phyloP scores from a whole-genome alignment of 495 filamentous ascomycete genomes.

The Acidomyces sp. region DNA sequence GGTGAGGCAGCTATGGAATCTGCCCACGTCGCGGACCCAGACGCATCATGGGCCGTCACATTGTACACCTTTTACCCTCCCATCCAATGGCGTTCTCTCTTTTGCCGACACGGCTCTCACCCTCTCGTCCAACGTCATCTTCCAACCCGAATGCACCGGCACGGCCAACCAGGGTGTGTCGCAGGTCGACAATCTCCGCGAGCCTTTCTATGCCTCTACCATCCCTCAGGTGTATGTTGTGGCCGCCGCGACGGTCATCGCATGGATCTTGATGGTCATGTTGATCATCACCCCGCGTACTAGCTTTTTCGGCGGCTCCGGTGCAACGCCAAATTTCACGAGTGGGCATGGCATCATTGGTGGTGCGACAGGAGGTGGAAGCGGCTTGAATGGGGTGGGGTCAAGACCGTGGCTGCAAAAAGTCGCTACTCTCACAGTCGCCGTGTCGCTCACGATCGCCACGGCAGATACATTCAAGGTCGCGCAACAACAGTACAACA shows the following conservation, averaged over 20 bases:
- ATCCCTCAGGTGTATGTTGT: slow-evolving; percentile 86
- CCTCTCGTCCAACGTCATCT: slow-evolving; percentile 27
- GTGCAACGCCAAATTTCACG: slow-evolving; percentile 23
- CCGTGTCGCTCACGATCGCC: slow-evolving; percentile 83
- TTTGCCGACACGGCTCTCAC: slow-evolving; percentile 26
- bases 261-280: slow-evolving; percentile 88
- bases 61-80: slow-evolving; percentile 32
- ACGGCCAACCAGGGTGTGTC: slow-evolving; percentile 12
- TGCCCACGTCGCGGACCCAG: background rate
- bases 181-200: slow-evolving; percentile 44
- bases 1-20: slow-evolving; percentile 16
- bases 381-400: slow-evolving; percentile 72
- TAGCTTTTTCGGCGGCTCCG: slow-evolving; percentile 68
- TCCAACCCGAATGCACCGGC: slow-evolving; percentile 30
- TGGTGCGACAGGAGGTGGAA: slow-evolving; percentile 48
- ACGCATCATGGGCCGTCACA: slow-evolving; percentile 9
- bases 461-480: slow-evolving; percentile 77
- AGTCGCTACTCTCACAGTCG: slow-evolving; percentile 78
- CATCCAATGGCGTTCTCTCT: slow-evolving; percentile 25
- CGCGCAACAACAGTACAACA: slow-evolving; percentile 63
- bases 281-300: slow-evolving; percentile 84
- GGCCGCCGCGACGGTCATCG: slow-evolving; percentile 77
- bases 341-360: slow-evolving; percentile 74
- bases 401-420: slow-evolving; percentile 94
- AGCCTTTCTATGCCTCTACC: slow-evolving; percentile 87